Evolutionary conservation across 2,329 filamentous ascomycete genomes (phyloP).

Genomic region (Cladosporium sp.): DNA sequence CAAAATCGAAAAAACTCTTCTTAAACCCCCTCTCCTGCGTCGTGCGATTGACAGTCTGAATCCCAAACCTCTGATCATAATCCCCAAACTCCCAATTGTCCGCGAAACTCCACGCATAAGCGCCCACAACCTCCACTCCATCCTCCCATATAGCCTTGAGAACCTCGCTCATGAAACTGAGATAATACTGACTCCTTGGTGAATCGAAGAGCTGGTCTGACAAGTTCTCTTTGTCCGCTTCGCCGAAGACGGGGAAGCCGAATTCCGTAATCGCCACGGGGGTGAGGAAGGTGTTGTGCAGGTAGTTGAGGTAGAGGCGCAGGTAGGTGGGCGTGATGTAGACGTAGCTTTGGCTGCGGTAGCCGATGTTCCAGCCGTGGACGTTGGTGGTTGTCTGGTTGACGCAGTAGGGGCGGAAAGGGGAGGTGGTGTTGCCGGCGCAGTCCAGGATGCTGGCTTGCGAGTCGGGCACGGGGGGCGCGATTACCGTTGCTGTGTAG

Average conservation of each 20-base stretch:
- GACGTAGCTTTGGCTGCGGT: slow-evolving; percentile 52
- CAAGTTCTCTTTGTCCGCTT: slow-evolving; percentile 38
- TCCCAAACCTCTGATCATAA: slow-evolving; percentile 48
- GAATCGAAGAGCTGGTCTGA: slow-evolving; percentile 51
- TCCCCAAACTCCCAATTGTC: slow-evolving; percentile 46
- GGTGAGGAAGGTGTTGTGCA: slow-evolving; percentile 54
- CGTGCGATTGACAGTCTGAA: slow-evolving; percentile 44
- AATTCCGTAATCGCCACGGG: slow-evolving; percentile 37
- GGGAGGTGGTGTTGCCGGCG: slow-evolving; percentile 26
- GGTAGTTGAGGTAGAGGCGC: slow-evolving; percentile 51
- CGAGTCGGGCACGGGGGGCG: slow-evolving; percentile 10
- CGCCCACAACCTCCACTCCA: slow-evolving; percentile 30
- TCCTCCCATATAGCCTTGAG: slow-evolving; percentile 29
- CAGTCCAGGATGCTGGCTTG: slow-evolving; percentile 28
- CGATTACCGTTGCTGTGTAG: slow-evolving; percentile 18
- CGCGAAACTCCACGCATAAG: slow-evolving; percentile 30
- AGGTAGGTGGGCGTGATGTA: slow-evolving; percentile 57
- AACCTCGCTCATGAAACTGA: slow-evolving; percentile 38
- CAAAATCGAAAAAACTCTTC: slow-evolving; percentile 34
- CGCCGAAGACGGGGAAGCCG: slow-evolving; percentile 40
- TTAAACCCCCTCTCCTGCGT: slow-evolving; percentile 33
- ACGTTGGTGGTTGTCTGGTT: slow-evolving; percentile 27
- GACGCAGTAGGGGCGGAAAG: slow-evolving; percentile 28
- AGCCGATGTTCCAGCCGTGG: slow-evolving; percentile 35
- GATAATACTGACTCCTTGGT: slow-evolving; percentile 52